Base-by-base conservation (phyloP, 768 basidiomycete genomes). In the Tricholoma flavovirens region DNA sequence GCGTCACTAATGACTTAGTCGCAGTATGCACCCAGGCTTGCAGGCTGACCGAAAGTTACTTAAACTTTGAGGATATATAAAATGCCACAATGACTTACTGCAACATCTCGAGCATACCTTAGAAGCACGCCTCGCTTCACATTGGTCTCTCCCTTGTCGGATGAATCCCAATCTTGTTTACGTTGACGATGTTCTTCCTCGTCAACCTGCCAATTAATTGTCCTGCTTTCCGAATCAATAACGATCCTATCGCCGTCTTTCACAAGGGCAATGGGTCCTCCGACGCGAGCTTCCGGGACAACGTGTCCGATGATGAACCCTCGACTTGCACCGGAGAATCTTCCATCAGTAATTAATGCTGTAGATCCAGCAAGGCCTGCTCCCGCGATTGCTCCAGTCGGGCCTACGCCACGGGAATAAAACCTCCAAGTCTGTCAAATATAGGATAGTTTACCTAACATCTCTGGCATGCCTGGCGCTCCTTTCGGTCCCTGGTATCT, bases 401-500 rank as follows among this genome's bases (percentile, higher is more conserved):
- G 90, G 17, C 89, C 89, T 80, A 62, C 26, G 24, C 53, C 24
- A 32, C 64, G 53, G 51, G 8, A 32, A 38, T 51, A 17, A 55
- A 38, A n/a, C 2, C 17, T 12, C n/a, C 33, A 30, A 45, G 21
- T 45, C 29, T 32, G 46, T 17, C 35, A 35, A 1, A 21, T 32
- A 12, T 32, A 17, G 21, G 14, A 48, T 4, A 29, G 19, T 51
- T 45, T 67, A 76, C 73, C 77, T 6, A 78, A 65, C 77, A 78
- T 79, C 75, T 94, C 91, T 8, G 92, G 92, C 90, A 92, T 93
- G 21, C 92, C 92, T 24, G 90, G 93, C n/a, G 83, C 92, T 24
- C 92, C 91, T 67, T 89, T 92, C 0, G 93, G 91, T 11, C 92
- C 92, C 72, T 90, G 88, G 69, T 93, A 94, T 56, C 92, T 80